phyloP scores from a whole-genome alignment of 148 eudicot species.

The Silene uniflora region DNA sequence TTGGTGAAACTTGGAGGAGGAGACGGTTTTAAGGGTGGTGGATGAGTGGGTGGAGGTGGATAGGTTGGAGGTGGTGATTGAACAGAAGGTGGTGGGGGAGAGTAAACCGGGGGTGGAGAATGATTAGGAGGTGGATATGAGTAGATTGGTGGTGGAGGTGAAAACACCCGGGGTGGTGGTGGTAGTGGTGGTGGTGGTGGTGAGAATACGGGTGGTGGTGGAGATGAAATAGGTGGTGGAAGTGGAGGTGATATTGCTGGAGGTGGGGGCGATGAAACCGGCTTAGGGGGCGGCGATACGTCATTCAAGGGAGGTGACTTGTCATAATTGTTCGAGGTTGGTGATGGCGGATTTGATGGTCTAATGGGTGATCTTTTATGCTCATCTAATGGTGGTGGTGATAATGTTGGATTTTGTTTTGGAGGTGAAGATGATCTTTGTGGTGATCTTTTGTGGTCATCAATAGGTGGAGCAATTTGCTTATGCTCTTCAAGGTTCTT shows the following conservation, averaged over 20 bases:
- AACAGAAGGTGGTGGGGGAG: slow-evolving; percentile 19
- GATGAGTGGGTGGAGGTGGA: background rate
- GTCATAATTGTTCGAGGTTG: background rate
- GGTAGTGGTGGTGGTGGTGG: background rate
- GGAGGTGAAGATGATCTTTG: slow-evolving; percentile 17
- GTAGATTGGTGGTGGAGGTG: slow-evolving; percentile 12
- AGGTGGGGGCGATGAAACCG: slow-evolving; percentile 21
- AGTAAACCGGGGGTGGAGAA: slow-evolving; percentile 15
- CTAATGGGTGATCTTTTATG: slow-evolving; percentile 16
- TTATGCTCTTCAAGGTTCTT: background rate
- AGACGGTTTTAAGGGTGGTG: slow-evolving; percentile 20
- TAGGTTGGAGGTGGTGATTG: slow-evolving; percentile 2
- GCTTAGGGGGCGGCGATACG: slow-evolving; percentile 25
- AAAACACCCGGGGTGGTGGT: no score
- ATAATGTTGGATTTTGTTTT: background rate
- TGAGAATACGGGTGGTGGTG: slow-evolving; percentile 26
- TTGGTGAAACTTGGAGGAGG: slow-evolving; percentile 23
- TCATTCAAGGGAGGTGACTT: no score
- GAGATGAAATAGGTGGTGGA: slow-evolving; percentile 23
- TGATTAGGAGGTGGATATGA: slow-evolving; percentile 27
- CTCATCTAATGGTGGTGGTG: slow-evolving; percentile 21
- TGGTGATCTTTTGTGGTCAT: slow-evolving; percentile 17
- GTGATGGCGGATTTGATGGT: slow-evolving; percentile 27
- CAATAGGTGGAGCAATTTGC: slow-evolving; percentile 3
- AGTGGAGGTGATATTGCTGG: slow-evolving; percentile 18